phyloP scores from a whole-genome alignment of 1,284 basidiomycete species.

The Ceratobasidium sp. region DNA sequence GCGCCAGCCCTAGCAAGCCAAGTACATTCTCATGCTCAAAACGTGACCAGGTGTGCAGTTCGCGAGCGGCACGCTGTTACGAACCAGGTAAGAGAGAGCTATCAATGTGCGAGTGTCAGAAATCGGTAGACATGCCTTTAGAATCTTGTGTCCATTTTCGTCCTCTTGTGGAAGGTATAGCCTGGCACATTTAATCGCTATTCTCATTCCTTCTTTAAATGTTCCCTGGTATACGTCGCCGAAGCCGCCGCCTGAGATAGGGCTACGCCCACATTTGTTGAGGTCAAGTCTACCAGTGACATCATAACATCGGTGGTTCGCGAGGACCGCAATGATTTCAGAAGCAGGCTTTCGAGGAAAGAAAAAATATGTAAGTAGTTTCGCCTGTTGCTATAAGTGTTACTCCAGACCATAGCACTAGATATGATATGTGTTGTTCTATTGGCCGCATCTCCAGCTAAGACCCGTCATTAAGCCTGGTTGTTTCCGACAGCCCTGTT shows the following conservation, averaged over 20 bases:
- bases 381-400: too few species aligned
- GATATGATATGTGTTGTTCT: neutral
- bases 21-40: neutral
- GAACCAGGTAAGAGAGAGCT: too few species aligned
- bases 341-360: neutral
- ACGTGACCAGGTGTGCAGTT: neutral
- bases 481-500: neutral
- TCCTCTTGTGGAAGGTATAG: too few species aligned
- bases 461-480: too few species aligned
- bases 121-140: too few species aligned
- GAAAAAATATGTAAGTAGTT: neutral
- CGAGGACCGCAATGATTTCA: too few species aligned
- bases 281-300: neutral
- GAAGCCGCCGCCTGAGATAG: neutral
- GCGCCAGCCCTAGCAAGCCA: neutral
- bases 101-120: too few species aligned
- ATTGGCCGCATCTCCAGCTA: too few species aligned
- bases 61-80: neutral
- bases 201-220: too few species aligned
- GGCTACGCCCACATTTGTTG: neutral
- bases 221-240: neutral
- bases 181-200: too few species aligned
- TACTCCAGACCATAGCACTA: neutral
- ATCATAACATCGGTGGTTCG: neutral
- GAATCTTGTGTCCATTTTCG: too few species aligned